Conservation (phyloP, 768 basidiomycete genomes). For the Boletus reticuloceps region DNA sequence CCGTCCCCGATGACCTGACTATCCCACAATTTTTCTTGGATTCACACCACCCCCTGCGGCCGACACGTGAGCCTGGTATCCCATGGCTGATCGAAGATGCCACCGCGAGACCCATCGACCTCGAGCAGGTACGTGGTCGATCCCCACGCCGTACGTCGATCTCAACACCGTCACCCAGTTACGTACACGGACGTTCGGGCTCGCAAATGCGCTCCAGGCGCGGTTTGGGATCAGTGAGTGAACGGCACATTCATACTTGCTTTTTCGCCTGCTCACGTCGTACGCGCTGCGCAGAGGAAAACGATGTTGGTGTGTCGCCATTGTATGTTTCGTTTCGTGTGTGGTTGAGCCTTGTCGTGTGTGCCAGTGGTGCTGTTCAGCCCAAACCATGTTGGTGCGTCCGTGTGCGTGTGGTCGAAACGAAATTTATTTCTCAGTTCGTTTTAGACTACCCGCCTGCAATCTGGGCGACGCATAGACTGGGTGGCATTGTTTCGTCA, state of each 20-base stretch:
- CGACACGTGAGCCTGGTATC: slow-evolving; percentile 40
- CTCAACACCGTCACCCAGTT: slow-evolving; percentile 26
- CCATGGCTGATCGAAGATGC: slow-evolving; percentile 63
- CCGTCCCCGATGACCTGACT: slow-evolving; percentile 60
- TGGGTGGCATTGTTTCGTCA: slow-evolving; percentile 60
- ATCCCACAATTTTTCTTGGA: slow-evolving; percentile 68
- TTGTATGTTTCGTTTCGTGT: not conserved
- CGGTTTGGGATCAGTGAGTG: slow-evolving; percentile 48
- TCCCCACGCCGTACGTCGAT: not conserved
- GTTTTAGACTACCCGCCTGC: slow-evolving; percentile 50
- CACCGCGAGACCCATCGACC: slow-evolving; percentile 42
- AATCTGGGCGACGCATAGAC: slow-evolving; percentile 58
- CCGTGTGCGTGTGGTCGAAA: not conserved
- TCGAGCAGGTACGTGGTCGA: slow-evolving; percentile 44
- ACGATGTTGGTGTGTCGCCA: slow-evolving; percentile 48
- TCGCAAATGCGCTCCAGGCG: slow-evolving; percentile 52
- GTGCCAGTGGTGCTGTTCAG: slow-evolving; percentile 57
- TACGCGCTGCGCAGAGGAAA: slow-evolving; percentile 35
- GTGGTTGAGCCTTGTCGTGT: slow-evolving; percentile 1
- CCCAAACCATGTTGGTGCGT: slow-evolving; percentile 60
- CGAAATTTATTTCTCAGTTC: not conserved
- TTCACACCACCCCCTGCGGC: slow-evolving; percentile 39
- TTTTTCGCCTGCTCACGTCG: not conserved
- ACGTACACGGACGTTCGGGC: slow-evolving; percentile 42
- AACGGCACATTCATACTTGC: not conserved